These are phyloP conservation scores for Eucalyptus cladocalyx DNA, from an alignment of 345 rosid species.

Conservation along the genomic window DNA sequence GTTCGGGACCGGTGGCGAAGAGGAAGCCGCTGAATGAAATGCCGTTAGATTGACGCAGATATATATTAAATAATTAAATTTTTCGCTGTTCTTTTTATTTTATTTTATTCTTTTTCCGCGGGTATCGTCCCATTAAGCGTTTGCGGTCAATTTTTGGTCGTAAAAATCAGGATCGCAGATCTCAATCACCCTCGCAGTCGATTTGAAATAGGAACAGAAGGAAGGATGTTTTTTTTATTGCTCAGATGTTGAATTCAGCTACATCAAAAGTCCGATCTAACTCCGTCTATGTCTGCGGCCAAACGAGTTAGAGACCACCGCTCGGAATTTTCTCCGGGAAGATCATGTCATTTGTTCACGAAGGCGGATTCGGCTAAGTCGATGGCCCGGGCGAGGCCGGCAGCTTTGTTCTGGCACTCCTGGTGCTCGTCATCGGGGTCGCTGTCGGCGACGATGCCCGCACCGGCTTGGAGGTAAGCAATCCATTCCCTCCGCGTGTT, in stretches of 20 bases:
- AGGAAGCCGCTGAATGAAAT: not conserved
- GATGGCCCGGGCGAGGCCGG: conserved; percentile 75
- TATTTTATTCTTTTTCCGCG: not conserved
- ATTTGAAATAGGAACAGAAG: not conserved
- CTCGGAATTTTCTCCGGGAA: not conserved
- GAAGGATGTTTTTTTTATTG: not conserved
- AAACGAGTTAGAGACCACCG: not conserved
- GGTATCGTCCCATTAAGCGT: not conserved
- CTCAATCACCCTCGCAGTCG: not conserved
- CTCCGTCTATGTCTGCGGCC: not conserved
- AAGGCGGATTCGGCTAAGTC: conserved; percentile 82
- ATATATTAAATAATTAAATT: not conserved
- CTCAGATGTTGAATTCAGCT: not conserved
- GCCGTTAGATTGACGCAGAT: not conserved
- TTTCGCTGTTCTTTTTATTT: not conserved
- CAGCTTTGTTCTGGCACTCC: conserved; percentile 77
- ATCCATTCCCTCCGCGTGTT: conserved; percentile 59
- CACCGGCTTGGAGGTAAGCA: conserved; percentile 81
- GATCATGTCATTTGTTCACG: conserved; percentile 2
- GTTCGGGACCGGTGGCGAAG: not conserved
- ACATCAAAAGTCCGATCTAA: not conserved
- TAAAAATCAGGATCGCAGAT: not conserved
- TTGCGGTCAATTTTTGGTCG: not conserved
- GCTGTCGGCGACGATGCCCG: conserved; percentile 80
- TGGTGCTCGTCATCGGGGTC: conserved; percentile 58